These are phyloP conservation scores for Arachis hypogaea DNA, from an alignment of 306 rosid genomes.

Conservation along the genomic window DNA sequence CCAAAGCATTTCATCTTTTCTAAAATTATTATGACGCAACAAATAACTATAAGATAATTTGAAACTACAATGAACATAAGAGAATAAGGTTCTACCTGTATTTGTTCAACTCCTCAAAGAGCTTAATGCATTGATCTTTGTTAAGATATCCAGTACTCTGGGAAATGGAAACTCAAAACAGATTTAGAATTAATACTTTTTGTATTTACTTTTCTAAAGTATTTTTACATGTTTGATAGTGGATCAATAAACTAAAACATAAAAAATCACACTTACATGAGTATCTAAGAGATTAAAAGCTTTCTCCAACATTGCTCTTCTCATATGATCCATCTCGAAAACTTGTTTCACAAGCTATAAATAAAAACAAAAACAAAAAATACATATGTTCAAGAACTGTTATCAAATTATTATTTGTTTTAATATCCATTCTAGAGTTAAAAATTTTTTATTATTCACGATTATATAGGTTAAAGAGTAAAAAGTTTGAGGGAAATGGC, in stretches of 20 bases:
- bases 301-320: conserved; percentile 70
- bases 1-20: conserved; percentile 18
- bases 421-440: conserved; percentile 33
- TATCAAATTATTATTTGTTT: conserved; percentile 26
- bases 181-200: conserved; percentile 19
- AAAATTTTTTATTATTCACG: conserved; percentile 12
- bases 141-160: conserved; percentile 64
- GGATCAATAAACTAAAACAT: conserved; percentile 22
- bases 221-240: background rate
- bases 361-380: conserved; percentile 12
- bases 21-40: conserved; percentile 3
- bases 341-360: conserved; percentile 88
- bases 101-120: conserved; percentile 80
- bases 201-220: too few relatives aligned
- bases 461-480: conserved; percentile 33
- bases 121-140: conserved; percentile 75
- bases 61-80: conserved; percentile 33
- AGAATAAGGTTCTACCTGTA: conserved; percentile 66
- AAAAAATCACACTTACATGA: conserved; percentile 55
- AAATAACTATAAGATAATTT: conserved; percentile 32
- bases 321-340: conserved; percentile 63
- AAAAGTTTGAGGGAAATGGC: conserved; percentile 14
- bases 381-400: conserved; percentile 23
- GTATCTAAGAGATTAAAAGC: conserved; percentile 78
- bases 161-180: conserved; percentile 38